phyloP scores from a whole-genome alignment of 148 eudicot genomes.

The Vaccinium darrowii region DNA sequence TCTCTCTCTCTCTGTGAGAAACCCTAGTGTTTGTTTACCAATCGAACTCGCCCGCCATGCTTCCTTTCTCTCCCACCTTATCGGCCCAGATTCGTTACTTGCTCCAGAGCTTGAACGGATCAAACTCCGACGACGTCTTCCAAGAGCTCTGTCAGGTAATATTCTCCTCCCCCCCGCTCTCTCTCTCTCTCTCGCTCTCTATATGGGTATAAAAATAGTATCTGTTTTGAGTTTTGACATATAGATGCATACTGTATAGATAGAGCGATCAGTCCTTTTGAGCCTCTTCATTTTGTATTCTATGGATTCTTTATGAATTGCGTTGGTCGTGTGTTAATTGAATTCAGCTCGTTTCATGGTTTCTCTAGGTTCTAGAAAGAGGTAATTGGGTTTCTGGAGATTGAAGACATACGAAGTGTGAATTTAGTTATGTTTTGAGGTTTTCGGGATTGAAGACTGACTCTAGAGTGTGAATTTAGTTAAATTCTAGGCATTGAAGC shows the following conservation, averaged over 20 bases:
- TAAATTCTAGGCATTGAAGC: background rate
- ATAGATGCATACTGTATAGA: background rate
- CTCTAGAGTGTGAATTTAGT: background rate
- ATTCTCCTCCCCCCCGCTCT: too few relatives aligned
- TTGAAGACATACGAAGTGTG: background rate
- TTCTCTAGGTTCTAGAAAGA: background rate
- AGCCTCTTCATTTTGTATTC: background rate
- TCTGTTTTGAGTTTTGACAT: background rate
- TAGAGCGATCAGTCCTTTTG: background rate
- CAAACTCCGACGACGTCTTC: slow-evolving; percentile 64
- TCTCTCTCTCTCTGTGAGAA: background rate
- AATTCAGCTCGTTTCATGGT: background rate
- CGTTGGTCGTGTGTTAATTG: background rate
- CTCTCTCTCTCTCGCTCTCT: too few relatives aligned
- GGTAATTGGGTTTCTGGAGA: background rate
- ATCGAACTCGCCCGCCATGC: slow-evolving; percentile 39
- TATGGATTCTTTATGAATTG: background rate
- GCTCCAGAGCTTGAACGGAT: slow-evolving; percentile 54
- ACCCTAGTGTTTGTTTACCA: slow-evolving; percentile 25
- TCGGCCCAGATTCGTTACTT: slow-evolving; percentile 58
- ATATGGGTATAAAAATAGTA: background rate
- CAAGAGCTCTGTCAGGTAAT: slow-evolving; percentile 60
- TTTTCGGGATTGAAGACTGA: background rate
- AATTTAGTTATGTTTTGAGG: background rate
- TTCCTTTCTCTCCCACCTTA: slow-evolving; percentile 47